Base-by-base conservation (phyloP, 2,329 filamentous ascomycete genomes). In the Xylariaceae sp. region DNA sequence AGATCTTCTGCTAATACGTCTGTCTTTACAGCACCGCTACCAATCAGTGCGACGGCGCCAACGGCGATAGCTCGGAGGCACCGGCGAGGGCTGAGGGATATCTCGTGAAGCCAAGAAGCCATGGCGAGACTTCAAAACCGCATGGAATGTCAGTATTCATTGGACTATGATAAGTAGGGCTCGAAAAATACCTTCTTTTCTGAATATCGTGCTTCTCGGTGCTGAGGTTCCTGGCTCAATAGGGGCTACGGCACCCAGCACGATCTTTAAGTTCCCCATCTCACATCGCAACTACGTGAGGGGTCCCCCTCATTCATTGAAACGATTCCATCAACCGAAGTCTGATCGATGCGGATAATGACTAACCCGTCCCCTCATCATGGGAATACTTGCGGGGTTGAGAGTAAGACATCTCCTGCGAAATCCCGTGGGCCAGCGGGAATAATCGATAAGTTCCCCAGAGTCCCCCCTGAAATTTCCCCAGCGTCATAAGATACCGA, bases 1-100 rank as follows among this genome's bases (percentile, higher is more conserved):
- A 61, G 56, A 42, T 68, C 66, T 9, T 56, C 50, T 3, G 57
- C 51, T 6, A 51, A 43, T 4, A 44, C 50, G 19, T 44, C 41
- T 7, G 39, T 50, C 30, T 34, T 43, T 47, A 60, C 49, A 7
- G 44, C 49, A 19, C 57, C 55, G 37, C 37, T 50, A 2, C 55
- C 47, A 30, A 56, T 41, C 12, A 64, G 47, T 32, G 41, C 47
- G 31, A 55, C 52, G 12, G 43, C 53, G 47, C 60, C 59, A 6
- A 60, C 26, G 9, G 44, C 51, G 7, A 61, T 9, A 11, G 46
- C 51, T 42, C 43, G 55, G 31, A 61, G 43, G n/a, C 62, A 54
- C 47, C 51, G 56, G 27, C 59, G 55, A 27, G 52, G 50, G 30
- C 53, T 49, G 6, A 50, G 35, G 29, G 43, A 7, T 41, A 44